Base-by-base conservation (phyloP, 495 filamentous ascomycete genomes). In the Pyrenula massariospora region DNA sequence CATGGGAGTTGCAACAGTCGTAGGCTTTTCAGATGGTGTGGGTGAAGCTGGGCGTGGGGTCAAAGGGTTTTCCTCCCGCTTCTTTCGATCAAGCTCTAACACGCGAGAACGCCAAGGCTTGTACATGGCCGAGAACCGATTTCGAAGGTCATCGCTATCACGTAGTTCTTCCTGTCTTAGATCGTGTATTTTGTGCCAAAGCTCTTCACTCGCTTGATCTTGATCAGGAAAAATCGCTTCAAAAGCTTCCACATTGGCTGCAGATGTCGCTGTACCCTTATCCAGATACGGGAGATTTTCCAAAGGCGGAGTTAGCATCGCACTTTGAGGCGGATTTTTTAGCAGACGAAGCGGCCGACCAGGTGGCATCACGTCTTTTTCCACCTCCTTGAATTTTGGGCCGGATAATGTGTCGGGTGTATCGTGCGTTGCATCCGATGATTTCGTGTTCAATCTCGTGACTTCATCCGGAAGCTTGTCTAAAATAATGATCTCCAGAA, bases 71-170 rank as follows among this genome's bases (percentile, higher is more conserved):
- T 80, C 78, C 58, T 75, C 71, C 54, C 74, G 76, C 56, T 78
- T 85, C 48, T 77, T 71, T 54, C 81, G 81, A 66, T 89, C 85
- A 22, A 85, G 75, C 53, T 82, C 79, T 64, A 74, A 70, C 3
- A 81, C 67, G 25, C 63, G 59, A 5, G 74, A 50, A 52, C 73
- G 68, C 79, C 72, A 85, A 25, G 62, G 63, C 61, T 69, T 78
- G 70, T 74, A 84, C 24, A 65, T 61, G 20, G 58, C 56, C 47
- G 70, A 58, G 62, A 75, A 79, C 53, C 72, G 64, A 47, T 75
- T 66, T 24, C 75, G 64, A 0, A 71, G 69, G 3, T 15, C 15
- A 8, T 42, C 31, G 31, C 15, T 42, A 42, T 15, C 31, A 15
- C 31, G 5, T 42, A 15, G 8, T 42, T 60, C 61, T 58, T 69